Base-by-base conservation (phyloP, 2,329 filamentous ascomycete species). In the Beauveria caledonica region DNA sequence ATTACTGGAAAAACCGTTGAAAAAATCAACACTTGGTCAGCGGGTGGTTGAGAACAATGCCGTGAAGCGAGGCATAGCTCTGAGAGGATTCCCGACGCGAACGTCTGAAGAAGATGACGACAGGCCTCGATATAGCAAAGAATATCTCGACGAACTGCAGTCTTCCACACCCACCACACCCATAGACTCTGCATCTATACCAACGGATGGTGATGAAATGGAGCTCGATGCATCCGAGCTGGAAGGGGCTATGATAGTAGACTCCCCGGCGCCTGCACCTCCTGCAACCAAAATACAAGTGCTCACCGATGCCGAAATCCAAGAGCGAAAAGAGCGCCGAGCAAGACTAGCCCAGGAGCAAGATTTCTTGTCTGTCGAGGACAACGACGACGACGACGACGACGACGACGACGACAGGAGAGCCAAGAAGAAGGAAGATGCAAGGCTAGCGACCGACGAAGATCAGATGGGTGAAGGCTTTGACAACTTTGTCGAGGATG, bases 401-500 rank as follows among this genome's bases (percentile, higher is more conserved):
- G 80, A 81, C n/a, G 78, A 81, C 53, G 73, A 74, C 33, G 78
- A 81, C 52, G 73, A 74, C 33, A 74, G 76, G 21, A 69, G 69
- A 29, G 69, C 74, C 8, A 84, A 84, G 64, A 84, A 86, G 67
- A 85, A 88, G 64, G 82, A 84, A 39, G 82, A 92, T 63, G 89
- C 88, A 6, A 83, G 93, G 1, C 80, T 97, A 2, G 82, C 92
- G 6, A 83, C 81, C 46, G 92, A 97, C 39, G 93, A 97, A 67
- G 93, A 97, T 70, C 91, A 97, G 68, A 82, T 97, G 0, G 90
- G 89, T 42, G 94, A 97, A 74, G 92, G 92, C 0, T 97, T 96
- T 66, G 93, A 97, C 62, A 88, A 93, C 59, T 96, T 90, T 67
- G 90, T 94, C 9, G 89, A 94, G 45, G 90, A 96, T 69, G 91